Conservation (phyloP, 495 filamentous ascomycete species). For the Penicillium cataractarum region DNA sequence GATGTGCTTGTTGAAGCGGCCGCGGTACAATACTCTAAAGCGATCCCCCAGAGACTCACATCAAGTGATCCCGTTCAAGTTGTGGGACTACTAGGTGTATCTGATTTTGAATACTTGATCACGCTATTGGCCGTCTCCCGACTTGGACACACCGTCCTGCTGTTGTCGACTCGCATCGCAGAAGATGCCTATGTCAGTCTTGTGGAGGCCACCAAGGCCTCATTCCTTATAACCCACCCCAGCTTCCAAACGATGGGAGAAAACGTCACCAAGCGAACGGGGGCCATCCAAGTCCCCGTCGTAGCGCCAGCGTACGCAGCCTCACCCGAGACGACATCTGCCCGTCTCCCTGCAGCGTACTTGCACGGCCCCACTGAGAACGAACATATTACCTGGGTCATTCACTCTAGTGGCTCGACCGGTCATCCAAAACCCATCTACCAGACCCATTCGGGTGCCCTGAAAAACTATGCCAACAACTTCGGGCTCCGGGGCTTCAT, state of each 20-base stretch:
- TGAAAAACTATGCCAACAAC: constrained; percentile 46
- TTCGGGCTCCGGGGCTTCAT: constrained; percentile 48
- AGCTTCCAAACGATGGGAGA: not conserved
- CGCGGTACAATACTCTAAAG: not conserved
- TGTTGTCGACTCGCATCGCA: not conserved
- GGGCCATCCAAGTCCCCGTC: not conserved
- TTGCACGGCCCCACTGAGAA: not conserved
- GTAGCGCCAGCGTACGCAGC: not conserved
- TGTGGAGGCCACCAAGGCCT: not conserved
- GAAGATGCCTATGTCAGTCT: not conserved
- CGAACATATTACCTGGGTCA: not conserved
- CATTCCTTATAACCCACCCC: not conserved
- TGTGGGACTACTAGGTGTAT: not conserved
- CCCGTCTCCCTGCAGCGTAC: not conserved
- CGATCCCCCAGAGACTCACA: not conserved
- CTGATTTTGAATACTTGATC: not conserved
- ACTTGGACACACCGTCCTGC: not conserved
- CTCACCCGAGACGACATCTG: not conserved
- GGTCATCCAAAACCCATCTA: constrained; percentile 39
- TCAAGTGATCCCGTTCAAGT: not conserved
- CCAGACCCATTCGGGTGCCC: constrained; percentile 43
- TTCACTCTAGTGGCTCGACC: not conserved
- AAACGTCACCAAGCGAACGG: not conserved
- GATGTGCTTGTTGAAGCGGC: not conserved
- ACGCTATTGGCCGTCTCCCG: not conserved